phyloP scores from a whole-genome alignment of 345 rosid genomes.

The Clarkia xantiana region DNA sequence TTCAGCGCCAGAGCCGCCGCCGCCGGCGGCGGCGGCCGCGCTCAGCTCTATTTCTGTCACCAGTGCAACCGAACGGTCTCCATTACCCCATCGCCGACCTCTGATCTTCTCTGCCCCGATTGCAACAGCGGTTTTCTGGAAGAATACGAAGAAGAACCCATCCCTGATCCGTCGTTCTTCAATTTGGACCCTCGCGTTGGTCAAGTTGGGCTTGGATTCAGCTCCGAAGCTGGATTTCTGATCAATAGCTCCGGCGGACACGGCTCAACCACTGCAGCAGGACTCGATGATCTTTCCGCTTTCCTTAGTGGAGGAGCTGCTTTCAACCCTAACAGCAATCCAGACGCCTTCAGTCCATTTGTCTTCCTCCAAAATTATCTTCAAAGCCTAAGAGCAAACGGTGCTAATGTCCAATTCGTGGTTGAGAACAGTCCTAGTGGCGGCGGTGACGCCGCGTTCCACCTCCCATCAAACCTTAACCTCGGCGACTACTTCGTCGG shows the following conservation, averaged over 20 bases:
- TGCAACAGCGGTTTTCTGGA: conserved; percentile 51
- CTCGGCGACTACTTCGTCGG: conserved; percentile 60
- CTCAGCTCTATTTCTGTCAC: conserved; percentile 45
- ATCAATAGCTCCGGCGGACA: conserved; percentile 9
- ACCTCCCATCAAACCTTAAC: conserved; percentile 19
- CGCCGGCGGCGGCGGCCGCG: conserved; percentile 15
- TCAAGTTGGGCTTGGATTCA: conserved; percentile 4
- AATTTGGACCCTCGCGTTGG: conserved; percentile 7
- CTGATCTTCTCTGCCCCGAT: conserved; percentile 43
- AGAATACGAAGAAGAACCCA: conserved; percentile 29
- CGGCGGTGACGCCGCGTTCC: conserved; percentile 9
- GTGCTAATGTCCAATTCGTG: conserved; percentile 36
- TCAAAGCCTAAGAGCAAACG: conserved; percentile 32
- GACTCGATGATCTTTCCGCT: conserved; percentile 19
- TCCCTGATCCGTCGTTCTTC: conserved; percentile 16
- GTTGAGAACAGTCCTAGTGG: conserved; percentile 34
- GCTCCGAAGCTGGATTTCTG: conserved; percentile 6
- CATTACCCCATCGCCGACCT: conserved; percentile 20
- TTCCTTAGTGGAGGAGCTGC: conserved; percentile 12
- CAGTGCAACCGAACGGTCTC: conserved; percentile 46
- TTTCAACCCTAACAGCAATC: conserved; percentile 15
- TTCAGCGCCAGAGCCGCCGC: conserved; percentile 17
- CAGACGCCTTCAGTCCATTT: conserved; percentile 31
- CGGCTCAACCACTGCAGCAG: conserved; percentile 10
- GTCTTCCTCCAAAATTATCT: conserved; percentile 34